phyloP scores from a whole-genome alignment of 2,329 filamentous ascomycete genomes.

The Phialophora chinensis region DNA sequence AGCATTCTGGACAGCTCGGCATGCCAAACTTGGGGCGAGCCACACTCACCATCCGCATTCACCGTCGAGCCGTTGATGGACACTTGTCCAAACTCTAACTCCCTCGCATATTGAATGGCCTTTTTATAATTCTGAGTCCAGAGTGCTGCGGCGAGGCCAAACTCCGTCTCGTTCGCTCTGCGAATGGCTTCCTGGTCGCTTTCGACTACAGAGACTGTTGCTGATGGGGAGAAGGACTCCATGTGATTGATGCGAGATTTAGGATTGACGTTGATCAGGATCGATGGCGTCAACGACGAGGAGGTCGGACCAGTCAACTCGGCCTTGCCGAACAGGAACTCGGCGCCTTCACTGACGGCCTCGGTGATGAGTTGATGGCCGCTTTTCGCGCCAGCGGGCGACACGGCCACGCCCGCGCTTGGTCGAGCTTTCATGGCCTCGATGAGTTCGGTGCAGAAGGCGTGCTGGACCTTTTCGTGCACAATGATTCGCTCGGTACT shows the following conservation, averaged over 20 bases:
- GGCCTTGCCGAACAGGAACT: constrained; percentile 77
- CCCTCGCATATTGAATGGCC: constrained; percentile 13
- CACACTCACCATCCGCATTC: constrained; percentile 5
- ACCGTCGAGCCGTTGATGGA: constrained; percentile 26
- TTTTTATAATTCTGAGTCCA: constrained; percentile 18
- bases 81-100: constrained; percentile 26
- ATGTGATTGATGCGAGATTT: constrained; percentile 85
- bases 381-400: constrained; percentile 82
- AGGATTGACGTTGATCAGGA: constrained; percentile 77
- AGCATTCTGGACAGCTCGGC: background rate
- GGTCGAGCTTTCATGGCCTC: constrained; percentile 83
- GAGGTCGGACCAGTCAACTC: constrained; percentile 76
- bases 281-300: constrained; percentile 70
- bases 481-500: constrained; percentile 89
- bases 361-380: constrained; percentile 73
- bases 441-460: constrained; percentile 78
- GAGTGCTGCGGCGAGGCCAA: constrained; percentile 53
- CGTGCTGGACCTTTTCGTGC: constrained; percentile 78
- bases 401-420: constrained; percentile 74
- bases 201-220: constrained; percentile 83
- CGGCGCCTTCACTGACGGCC: constrained; percentile 81
- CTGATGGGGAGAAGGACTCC: constrained; percentile 90
- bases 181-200: constrained; percentile 77
- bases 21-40: background rate
- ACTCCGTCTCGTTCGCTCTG: constrained; percentile 91